Percentiles rank a stretch among this genome's conserved stretches.
These are phyloP conservation scores for Geopyxis carbonaria DNA, from an alignment of 495 filamentous ascomycete genomes.

Conservation along the genomic window DNA sequence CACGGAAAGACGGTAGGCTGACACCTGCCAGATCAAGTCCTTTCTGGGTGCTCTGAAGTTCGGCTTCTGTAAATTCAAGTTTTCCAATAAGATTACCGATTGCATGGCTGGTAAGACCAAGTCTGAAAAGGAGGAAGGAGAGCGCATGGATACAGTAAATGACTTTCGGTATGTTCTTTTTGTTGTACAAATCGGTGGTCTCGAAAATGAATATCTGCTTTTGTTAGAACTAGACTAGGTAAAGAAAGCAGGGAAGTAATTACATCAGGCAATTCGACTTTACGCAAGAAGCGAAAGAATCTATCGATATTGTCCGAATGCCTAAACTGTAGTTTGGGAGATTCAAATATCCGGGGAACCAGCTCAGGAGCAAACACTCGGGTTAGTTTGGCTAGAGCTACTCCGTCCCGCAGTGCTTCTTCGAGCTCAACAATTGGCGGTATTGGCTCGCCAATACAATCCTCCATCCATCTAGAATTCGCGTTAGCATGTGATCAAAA, in stretches of 20 bases:
- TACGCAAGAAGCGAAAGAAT: slow-evolving; percentile 84
- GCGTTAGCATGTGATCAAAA: slow-evolving; percentile 5
- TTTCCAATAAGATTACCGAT: slow-evolving; percentile 98
- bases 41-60: slow-evolving; percentile 90
- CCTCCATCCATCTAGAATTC: slow-evolving; percentile 62
- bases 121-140: slow-evolving; percentile 87
- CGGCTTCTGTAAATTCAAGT: slow-evolving; percentile 91
- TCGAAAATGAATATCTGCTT: slow-evolving; percentile 77
- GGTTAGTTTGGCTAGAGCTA: slow-evolving; percentile 91
- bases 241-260: slow-evolving; percentile 5
- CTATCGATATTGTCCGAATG: slow-evolving; percentile 94
- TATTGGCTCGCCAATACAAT: slow-evolving; percentile 72
- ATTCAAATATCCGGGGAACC: slow-evolving; percentile 63
- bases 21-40: slow-evolving; percentile 87
- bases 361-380: slow-evolving; percentile 67
- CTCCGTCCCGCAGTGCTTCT: slow-evolving; percentile 80
- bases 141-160: slow-evolving; percentile 97
- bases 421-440: slow-evolving; percentile 94
- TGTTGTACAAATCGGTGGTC: slow-evolving; percentile 94
- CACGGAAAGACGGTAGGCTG: slow-evolving; percentile 92
- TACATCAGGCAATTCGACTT: slow-evolving; percentile 79
- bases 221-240: slow-evolving; percentile 1
- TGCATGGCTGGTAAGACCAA: slow-evolving; percentile 82
- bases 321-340: slow-evolving; percentile 71
- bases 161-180: slow-evolving; percentile 98